A percentile compares a stretch with the other conserved stretches of the same genome.
These are phyloP conservation scores for Diaporthe velutina DNA, from an alignment of 2,329 filamentous ascomycete genomes.

Conservation along the genomic window DNA sequence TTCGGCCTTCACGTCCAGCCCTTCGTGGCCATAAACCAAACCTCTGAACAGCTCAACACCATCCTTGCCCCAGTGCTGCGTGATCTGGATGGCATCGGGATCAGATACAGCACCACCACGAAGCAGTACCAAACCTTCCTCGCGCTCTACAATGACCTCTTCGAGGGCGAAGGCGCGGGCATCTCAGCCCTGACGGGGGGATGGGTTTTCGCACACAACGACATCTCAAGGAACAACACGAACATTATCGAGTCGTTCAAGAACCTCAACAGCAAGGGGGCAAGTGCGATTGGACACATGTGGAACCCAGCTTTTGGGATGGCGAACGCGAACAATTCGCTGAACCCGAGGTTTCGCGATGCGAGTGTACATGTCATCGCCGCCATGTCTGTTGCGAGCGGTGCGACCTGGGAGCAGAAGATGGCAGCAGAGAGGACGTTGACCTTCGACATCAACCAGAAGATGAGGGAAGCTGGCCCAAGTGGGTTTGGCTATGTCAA, in stretches of 20 bases:
- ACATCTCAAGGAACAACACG: conserved; percentile 51
- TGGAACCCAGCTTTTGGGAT: conserved; percentile 52
- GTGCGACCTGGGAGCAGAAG: conserved; percentile 57
- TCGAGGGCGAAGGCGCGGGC: conserved; percentile 52
- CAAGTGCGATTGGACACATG: conserved; percentile 54
- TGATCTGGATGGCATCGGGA: conserved; percentile 47
- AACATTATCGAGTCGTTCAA: conserved; percentile 52
- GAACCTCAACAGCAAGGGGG: conserved; percentile 37
- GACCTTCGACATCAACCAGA: conserved; percentile 52
- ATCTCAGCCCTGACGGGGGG: conserved; percentile 52
- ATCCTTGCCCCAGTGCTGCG: conserved; percentile 52
- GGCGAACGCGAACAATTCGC: conserved; percentile 53
- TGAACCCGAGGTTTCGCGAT: conserved; percentile 54
- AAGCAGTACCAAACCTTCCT: conserved; percentile 51
- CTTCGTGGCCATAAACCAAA: conserved; percentile 53
- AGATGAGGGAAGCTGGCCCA: conserved; percentile 52
- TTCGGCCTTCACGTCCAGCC: conserved; percentile 56
- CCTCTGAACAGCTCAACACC: conserved; percentile 48
- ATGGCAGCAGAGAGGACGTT: conserved; percentile 55
- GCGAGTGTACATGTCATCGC: conserved; percentile 53
- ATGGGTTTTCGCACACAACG: conserved; percentile 53
- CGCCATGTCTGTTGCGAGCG: conserved; percentile 49
- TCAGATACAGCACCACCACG: conserved; percentile 46
- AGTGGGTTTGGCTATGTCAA: conserved; percentile 59
- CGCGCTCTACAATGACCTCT: conserved; percentile 54